Evolutionary conservation across 257 asterid genomes (phyloP).

Genomic region (Solanum virginianum): DNA sequence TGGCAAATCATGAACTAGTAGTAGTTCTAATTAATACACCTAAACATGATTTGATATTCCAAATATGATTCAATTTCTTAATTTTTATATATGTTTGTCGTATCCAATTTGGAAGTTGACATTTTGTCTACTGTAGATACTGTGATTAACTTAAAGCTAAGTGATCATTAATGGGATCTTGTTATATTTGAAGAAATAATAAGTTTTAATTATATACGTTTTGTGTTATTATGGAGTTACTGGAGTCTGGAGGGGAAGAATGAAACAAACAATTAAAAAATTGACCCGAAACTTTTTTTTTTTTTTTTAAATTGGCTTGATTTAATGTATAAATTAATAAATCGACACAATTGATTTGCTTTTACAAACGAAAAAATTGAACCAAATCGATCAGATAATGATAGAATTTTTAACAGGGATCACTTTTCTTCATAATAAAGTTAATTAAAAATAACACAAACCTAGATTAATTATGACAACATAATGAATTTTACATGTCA

Average conservation of each 20-base stretch:
- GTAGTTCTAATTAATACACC: neutral
- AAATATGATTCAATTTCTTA: neutral
- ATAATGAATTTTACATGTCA: neutral
- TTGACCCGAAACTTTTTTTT: rapidly evolving
- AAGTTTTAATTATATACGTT: neutral
- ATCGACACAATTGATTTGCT: neutral
- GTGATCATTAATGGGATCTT: neutral
- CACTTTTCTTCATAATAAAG: neutral
- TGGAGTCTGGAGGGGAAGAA: too few species aligned
- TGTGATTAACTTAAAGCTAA: neutral
- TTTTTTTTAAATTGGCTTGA: too few species aligned
- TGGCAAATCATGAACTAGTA: neutral
- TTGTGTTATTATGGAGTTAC: neutral
- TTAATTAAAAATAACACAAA: too few species aligned
- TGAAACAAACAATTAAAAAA: neutral
- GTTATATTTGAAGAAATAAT: neutral
- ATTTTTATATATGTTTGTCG: neutral
- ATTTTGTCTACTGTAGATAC: neutral
- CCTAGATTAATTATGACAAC: neutral
- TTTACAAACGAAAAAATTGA: neutral
- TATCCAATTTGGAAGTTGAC: neutral
- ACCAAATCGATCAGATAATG: neutral
- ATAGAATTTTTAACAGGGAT: neutral
- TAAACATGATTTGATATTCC: neutral
- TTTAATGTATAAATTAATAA: too few species aligned